Conservation (phyloP, 164 flowering plant genomes). For the Hamamelis virginiana region DNA sequence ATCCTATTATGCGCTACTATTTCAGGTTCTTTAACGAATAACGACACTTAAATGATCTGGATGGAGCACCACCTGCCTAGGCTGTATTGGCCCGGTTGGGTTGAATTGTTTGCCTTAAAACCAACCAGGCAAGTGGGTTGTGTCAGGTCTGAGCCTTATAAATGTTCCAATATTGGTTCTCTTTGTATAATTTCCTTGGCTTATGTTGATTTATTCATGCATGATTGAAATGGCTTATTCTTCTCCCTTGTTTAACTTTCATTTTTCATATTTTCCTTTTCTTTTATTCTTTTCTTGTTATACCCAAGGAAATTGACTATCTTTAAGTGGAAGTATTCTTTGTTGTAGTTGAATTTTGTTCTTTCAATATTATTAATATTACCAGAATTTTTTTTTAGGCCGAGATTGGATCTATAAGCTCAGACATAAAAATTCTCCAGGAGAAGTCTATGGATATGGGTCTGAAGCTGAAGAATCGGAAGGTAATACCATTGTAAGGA, state of each 20-base stretch:
- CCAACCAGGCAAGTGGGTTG: no score
- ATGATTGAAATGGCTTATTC: background rate
- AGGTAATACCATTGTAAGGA: slow-evolving; percentile 47
- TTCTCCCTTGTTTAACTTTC: background rate
- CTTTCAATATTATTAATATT: background rate
- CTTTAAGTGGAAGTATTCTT: slow-evolving; percentile 1
- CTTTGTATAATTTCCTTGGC: background rate
- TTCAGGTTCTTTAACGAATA: no score
- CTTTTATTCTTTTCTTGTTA: background rate
- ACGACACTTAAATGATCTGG: no score
- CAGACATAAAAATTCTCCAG: slow-evolving; percentile 93
- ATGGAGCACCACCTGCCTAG: no score
- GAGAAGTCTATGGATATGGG: slow-evolving; percentile 99
- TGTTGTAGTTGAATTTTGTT: slow-evolving; percentile 2
- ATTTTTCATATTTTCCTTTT: no score
- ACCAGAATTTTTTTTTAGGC: slow-evolving; percentile 39
- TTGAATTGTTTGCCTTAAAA: no score
- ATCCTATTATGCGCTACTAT: no score
- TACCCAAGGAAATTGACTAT: background rate
- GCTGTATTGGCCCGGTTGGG: no score
- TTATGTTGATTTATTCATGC: background rate
- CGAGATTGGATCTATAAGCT: slow-evolving; percentile 98
- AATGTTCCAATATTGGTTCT: background rate
- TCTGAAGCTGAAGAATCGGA: slow-evolving; percentile 92
- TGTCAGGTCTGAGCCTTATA: no score